Base-by-base conservation (phyloP, 1,284 basidiomycete species). In the Fomitopsis palustris region DNA sequence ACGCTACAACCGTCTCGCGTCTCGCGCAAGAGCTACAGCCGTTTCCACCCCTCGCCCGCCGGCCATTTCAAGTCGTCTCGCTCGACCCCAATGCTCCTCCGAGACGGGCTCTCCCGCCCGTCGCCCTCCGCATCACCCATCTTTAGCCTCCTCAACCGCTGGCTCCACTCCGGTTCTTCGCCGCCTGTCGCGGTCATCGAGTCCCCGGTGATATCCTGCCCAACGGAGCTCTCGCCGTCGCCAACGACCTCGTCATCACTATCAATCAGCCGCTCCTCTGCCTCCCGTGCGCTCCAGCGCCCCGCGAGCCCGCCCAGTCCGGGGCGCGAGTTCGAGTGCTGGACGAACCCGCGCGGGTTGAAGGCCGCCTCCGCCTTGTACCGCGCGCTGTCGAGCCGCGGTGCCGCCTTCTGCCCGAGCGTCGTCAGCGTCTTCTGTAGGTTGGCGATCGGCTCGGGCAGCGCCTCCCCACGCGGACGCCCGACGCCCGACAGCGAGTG, bases 291-390 rank as follows among this genome's bases (percentile, higher is more conserved):
- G 57, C 63, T 63, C 64, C 62, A 66, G 60, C 64, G 54, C 45
- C 56, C 63, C 55, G 62, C 63, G 63, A 62, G 65, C 52, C 56
- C 63, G 55, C 63, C 62, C 62, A 62, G 64, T 60, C 64, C 54
- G 62, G 64, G 54, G 66, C 67, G 52, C 45, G 60, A 69, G 70
- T 64, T 71, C 49, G 62, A 57, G 55, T 61, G 65, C 62, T 65
- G 70, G 37, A 88, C 78, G 65, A 81, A 88, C 47, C 87, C 87
- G 9, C 85, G 75, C 61, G 74, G 74, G 60, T 77, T 82, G 41
- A 88, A 66, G 21, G 86, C 87, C 21, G 86, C 87, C 69, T 88
- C 87, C 0, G 86, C 86, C 71, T 88, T 88, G 70, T 82, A 89
- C 61, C 84, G 72, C 37, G 84, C 86, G n/a, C 72, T 69, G 56